Evolutionary conservation across 768 basidiomycete species (phyloP).

Genomic region (Boletus rubroflammeus): DNA sequence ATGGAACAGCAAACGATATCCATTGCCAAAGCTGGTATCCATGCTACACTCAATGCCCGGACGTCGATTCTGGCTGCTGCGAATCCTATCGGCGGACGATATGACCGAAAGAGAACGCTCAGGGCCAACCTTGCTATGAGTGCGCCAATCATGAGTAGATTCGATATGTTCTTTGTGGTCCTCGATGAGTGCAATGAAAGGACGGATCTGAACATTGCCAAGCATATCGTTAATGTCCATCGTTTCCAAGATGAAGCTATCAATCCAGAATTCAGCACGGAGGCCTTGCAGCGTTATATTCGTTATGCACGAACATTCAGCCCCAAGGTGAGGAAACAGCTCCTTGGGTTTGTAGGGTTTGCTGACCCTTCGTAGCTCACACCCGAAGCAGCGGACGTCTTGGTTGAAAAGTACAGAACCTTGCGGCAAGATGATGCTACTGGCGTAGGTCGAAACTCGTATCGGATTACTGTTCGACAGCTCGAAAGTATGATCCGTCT

Average conservation of each 20-base stretch:
- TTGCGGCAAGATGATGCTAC: constrained; percentile 90
- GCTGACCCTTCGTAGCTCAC: constrained; percentile 61
- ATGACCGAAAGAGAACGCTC: constrained; percentile 90
- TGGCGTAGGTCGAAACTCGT: constrained; percentile 86
- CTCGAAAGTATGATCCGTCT: constrained; percentile 98
- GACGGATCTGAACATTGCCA: constrained; percentile 89
- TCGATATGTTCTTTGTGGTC: constrained; percentile 97
- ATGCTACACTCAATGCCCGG: constrained; percentile 95
- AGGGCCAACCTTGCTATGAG: constrained; percentile 96
- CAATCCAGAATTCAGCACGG: constrained; percentile 94
- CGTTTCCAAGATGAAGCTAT: constrained; percentile 94
- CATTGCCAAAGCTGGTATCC: constrained; percentile 98
- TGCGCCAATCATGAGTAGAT: constrained; percentile 98
- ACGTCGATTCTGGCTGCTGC: constrained; percentile 98
- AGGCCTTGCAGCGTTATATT: constrained; percentile 94
- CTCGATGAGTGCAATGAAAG: constrained; percentile 95
- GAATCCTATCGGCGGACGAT: constrained; percentile 95
- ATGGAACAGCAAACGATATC: constrained; percentile 99
- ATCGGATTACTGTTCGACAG: constrained; percentile 96
- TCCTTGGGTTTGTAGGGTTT: neutral
- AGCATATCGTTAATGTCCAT: constrained; percentile 97
- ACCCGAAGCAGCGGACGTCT: constrained; percentile 83
- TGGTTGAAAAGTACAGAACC: constrained; percentile 93
- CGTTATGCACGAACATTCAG: constrained; percentile 96
- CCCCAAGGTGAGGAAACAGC: constrained; percentile 65